Evolutionary conservation across 1,284 basidiomycete species (phyloP).

Genomic region (Ganoderma meredithae): DNA sequence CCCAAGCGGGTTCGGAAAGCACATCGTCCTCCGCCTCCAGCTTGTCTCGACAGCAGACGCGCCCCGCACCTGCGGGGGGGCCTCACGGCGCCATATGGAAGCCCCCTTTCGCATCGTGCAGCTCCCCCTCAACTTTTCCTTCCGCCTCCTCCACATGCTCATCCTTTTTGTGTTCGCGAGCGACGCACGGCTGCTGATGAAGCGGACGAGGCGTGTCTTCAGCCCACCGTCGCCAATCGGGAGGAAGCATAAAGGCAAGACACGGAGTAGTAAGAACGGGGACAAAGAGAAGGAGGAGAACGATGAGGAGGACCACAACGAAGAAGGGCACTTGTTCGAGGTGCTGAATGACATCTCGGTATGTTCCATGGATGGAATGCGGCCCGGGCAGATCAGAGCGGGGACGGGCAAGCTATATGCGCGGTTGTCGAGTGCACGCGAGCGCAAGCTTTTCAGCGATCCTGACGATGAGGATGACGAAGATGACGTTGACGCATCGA

Average conservation of each 20-base stretch:
- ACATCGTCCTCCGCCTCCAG: constrained; percentile 74
- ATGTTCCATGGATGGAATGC: constrained; percentile 45
- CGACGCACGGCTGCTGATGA: constrained; percentile 36
- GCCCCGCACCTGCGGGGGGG: constrained; percentile 32
- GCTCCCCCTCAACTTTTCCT: constrained; percentile 73
- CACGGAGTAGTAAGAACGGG: neutral
- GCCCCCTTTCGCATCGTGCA: constrained; percentile 70
- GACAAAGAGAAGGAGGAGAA: constrained; percentile 18
- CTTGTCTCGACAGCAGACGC: constrained; percentile 44
- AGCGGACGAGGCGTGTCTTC: constrained; percentile 20
- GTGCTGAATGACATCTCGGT: constrained; percentile 55
- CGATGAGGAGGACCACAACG: neutral
- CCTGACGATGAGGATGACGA: constrained; percentile 34
- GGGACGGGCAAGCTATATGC: constrained; percentile 54
- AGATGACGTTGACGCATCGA: constrained; percentile 22
- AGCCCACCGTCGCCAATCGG: constrained; percentile 11
- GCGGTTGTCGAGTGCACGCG: constrained; percentile 63
- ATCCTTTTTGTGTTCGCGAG: constrained; percentile 68
- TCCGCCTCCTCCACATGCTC: constrained; percentile 68
- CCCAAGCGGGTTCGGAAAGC: constrained; percentile 55
- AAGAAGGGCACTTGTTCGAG: constrained; percentile 63
- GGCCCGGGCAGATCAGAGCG: constrained; percentile 60
- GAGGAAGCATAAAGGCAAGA: constrained; percentile 7
- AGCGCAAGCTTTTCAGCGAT: constrained; percentile 58
- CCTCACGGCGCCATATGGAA: constrained; percentile 33